Evolutionary conservation across 371 early-diverging fungal species (phyloP), one percentile per base, ranked within the genome.

Genomic region (Haplosporangium sp.): DNA sequence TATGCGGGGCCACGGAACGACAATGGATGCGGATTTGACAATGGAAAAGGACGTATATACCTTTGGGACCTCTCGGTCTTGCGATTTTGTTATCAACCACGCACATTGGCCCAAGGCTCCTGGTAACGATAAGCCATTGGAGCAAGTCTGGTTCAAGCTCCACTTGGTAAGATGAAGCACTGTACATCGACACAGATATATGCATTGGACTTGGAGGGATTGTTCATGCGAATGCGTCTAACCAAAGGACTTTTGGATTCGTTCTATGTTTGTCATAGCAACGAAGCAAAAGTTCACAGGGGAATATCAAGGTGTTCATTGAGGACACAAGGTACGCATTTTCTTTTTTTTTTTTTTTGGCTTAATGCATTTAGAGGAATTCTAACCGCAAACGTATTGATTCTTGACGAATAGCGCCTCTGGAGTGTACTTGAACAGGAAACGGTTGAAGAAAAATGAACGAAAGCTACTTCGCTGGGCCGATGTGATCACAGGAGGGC

Each of bases 91-190:
- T 10, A 69, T 74, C 37, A 55, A 12, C 20, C 64, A 64, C 37
- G 9, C n/a, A 0, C 69, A 68, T 51, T 74, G 74, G 74, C 18
- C 11, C 36, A 36, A 9, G 23, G 6, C 8, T n/a, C 38, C 43
- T 2, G n/a, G 14, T 9, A 20, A 46, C 9, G 40, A 36, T 10
- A n/a, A 18, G 11, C 14, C 18, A 41, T 14, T 45, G 50, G 40
- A 56, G 6, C 64, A 55, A 8, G 40, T 62, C 18, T 72, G 73
- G 73, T 72, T 72, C 52, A 61, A 60, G 37, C 6, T 72, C 6
- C 45, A 36, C 29, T 16, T 61, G 51, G 73, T 72, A 66, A 55
- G 66, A 14, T 29, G 29, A 29, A 29, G 29, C 4, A 29, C 29
- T 29, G 29, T 29, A 29, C 4, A 4, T 29, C 29, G 29, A 4